phyloP scores from a whole-genome alignment of 2,329 filamentous ascomycete species.

The Sphaerulina vaccinii region DNA sequence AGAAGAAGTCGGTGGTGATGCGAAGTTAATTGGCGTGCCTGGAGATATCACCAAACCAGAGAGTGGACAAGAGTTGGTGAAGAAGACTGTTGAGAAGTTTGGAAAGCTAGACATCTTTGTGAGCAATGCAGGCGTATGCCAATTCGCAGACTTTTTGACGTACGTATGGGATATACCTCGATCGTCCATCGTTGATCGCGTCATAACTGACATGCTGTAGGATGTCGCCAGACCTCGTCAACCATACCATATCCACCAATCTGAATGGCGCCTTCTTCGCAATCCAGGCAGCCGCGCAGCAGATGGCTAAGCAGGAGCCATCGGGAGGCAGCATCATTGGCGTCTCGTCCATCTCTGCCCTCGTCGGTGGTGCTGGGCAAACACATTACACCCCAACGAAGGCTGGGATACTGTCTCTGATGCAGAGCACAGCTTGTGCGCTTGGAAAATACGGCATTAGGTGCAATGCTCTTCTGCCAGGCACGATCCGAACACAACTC shows the following conservation, averaged over 20 bases:
- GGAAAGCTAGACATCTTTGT: slow-evolving; percentile 67
- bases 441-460: slow-evolving; percentile 72
- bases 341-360: slow-evolving; percentile 69
- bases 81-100: slow-evolving; percentile 61
- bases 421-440: slow-evolving; percentile 80
- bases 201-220: slow-evolving; percentile 37
- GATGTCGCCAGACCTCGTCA: slow-evolving; percentile 67
- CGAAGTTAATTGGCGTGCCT: slow-evolving; percentile 61
- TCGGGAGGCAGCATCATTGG: slow-evolving; percentile 78
- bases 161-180: slow-evolving; percentile 37
- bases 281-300: slow-evolving; percentile 77
- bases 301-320: slow-evolving; percentile 66
- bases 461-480: slow-evolving; percentile 81
- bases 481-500: slow-evolving; percentile 78
- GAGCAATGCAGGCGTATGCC: slow-evolving; percentile 83
- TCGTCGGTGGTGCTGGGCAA: slow-evolving; percentile 75
- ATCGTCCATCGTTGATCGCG: neutral
- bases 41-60: slow-evolving; percentile 76
- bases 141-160: slow-evolving; percentile 83
- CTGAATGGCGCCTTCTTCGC: slow-evolving; percentile 86
- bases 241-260: slow-evolving; percentile 73
- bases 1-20: slow-evolving; percentile 38
- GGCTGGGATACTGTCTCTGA: slow-evolving; percentile 74
- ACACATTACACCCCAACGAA: slow-evolving; percentile 89
- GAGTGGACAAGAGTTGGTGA: slow-evolving; percentile 68